Conservation (phyloP, 768 basidiomycete genomes). For the Coprinellus micaceus region DNA sequence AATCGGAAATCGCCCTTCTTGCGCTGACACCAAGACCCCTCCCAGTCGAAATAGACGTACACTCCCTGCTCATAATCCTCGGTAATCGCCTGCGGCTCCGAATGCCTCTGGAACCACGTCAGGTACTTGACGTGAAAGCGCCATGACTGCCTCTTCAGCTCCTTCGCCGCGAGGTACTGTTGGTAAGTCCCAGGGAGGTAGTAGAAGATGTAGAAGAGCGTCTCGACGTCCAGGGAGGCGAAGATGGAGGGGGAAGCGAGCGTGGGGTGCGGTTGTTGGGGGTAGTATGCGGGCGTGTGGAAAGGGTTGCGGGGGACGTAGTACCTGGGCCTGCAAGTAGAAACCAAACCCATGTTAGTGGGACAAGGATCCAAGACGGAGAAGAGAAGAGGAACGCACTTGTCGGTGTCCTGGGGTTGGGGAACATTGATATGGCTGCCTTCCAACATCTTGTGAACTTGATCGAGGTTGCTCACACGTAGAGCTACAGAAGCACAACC, state of each 20-base stretch:
- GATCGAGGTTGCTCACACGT: conserved; percentile 82
- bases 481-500: conserved; percentile 50
- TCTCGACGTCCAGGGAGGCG: conserved; percentile 91
- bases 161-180: conserved; percentile 95
- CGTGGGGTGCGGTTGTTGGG: conserved; percentile 78
- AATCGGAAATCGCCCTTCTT: conserved; percentile 98
- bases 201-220: conserved; percentile 98
- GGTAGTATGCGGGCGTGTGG: conserved; percentile 90
- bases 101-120: conserved; percentile 99
- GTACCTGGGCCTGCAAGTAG: conserved; percentile 76
- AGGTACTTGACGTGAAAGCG: conserved; percentile 98
- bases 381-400: conserved; percentile 45
- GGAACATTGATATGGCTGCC: conserved; percentile 87
- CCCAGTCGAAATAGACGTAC: conserved; percentile 99
- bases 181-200: conserved; percentile 97
- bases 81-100: conserved; percentile 96
- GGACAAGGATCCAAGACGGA: neutral
- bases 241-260: conserved; percentile 83
- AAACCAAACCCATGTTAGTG: no score
- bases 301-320: conserved; percentile 92
- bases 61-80: conserved; percentile 99
- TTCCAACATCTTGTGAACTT: conserved; percentile 91
- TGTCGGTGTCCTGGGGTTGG: conserved; percentile 92
- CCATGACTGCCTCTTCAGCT: conserved; percentile 97
- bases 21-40: conserved; percentile 96